A percentile compares a stretch with the other conserved stretches of the same genome.
These are phyloP conservation scores for Aspergillus cavernicola DNA, from an alignment of 495 filamentous ascomycete genomes.

Conservation along the genomic window DNA sequence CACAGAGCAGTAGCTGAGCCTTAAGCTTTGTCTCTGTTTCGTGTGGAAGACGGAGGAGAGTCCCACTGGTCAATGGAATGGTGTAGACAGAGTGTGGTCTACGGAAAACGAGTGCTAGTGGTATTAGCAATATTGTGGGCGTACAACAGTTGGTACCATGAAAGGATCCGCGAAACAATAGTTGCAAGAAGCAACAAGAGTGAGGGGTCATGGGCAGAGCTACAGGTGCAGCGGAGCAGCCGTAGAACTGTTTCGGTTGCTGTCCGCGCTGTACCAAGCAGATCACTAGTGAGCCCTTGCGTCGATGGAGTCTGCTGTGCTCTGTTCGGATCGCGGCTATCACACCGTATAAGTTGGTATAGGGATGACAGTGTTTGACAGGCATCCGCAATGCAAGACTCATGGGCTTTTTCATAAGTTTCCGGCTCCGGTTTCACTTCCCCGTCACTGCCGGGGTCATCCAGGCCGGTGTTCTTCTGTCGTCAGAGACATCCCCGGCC, in stretches of 20 bases:
- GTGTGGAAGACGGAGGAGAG: neutral
- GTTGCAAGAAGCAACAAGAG: neutral
- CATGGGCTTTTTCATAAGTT: neutral
- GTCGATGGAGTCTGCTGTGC: neutral
- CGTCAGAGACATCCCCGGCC: neutral
- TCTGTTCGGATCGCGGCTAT: neutral
- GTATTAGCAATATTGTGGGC: neutral
- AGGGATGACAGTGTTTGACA: neutral
- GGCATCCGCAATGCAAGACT: neutral
- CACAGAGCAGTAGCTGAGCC: neutral
- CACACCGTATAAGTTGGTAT: neutral
- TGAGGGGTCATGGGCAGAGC: neutral
- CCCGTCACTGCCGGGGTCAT: neutral
- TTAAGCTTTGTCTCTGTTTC: neutral
- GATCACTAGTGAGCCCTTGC: neutral
- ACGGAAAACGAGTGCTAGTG: neutral
- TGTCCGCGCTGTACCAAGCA: neutral
- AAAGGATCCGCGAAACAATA: neutral
- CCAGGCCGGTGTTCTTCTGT: neutral
- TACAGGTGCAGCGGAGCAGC: neutral
- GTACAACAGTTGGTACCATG: neutral
- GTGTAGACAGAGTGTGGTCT: neutral
- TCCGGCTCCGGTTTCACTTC: neutral
- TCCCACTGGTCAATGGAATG: neutral
- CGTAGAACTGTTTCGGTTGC: neutral